Evolutionary conservation across 345 rosid species (phyloP).

Genomic region (Fremontodendron californicum): DNA sequence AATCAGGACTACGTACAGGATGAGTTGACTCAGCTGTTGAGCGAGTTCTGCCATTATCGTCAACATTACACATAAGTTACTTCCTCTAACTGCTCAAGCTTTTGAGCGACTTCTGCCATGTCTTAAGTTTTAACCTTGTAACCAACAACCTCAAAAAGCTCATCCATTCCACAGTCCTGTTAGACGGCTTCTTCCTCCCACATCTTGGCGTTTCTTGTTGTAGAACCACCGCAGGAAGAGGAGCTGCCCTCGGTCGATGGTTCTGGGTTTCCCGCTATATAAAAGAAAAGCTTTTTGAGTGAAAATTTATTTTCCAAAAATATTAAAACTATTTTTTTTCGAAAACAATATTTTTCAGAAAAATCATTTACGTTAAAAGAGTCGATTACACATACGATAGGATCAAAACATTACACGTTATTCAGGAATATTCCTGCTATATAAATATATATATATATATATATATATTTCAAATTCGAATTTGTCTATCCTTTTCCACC

Average conservation of each 20-base stretch:
- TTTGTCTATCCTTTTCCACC: not conserved
- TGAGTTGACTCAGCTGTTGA: conserved; percentile 40
- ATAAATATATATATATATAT: not conserved
- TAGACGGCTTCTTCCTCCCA: conserved; percentile 33
- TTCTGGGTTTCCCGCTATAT: conserved; percentile 4
- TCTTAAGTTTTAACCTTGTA: conserved; percentile 68
- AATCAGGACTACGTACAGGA: conserved; percentile 47
- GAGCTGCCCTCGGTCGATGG: conserved; percentile 6
- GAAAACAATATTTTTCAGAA: not conserved
- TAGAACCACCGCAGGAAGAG: not conserved
- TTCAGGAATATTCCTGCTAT: no score
- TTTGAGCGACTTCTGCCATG: conserved; percentile 80
- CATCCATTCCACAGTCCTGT: conserved; percentile 50
- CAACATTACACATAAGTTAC: conserved; percentile 55
- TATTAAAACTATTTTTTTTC: not conserved
- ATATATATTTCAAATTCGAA: not conserved
- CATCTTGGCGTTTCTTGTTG: conserved; percentile 42
- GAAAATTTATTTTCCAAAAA: no score
- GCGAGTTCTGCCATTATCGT: conserved; percentile 43
- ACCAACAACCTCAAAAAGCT: conserved; percentile 60
- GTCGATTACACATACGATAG: not conserved
- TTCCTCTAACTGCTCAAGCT: conserved; percentile 71
- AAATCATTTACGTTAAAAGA: not conserved
- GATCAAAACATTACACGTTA: not conserved
- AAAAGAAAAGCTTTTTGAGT: no score